Evolutionary conservation across 192 early-diverging fungal genomes (phyloP).

Genomic region (Rhizophagus clarus): DNA sequence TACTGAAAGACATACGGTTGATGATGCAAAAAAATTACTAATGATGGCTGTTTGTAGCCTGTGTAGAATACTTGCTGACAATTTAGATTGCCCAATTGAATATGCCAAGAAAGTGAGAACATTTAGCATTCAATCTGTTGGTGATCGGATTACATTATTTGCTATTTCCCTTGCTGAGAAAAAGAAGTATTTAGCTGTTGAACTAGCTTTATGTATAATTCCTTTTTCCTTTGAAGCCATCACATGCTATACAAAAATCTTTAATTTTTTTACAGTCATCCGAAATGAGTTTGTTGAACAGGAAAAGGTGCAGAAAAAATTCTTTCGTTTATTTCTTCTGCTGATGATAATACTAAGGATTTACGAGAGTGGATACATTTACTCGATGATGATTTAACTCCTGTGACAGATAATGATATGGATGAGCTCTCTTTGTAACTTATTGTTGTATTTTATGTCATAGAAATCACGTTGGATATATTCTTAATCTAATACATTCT

Average conservation of each 20-base stretch:
- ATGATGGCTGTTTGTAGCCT: slow-evolving; percentile 28
- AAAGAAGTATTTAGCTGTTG: slow-evolving; percentile 26
- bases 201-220: slow-evolving; percentile 32
- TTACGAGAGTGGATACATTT: slow-evolving; percentile 20
- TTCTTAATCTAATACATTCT: too few relatives aligned
- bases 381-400: slow-evolving; percentile 14
- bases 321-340: slow-evolving; percentile 12
- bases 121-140: slow-evolving; percentile 27
- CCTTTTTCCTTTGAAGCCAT: slow-evolving; percentile 28
- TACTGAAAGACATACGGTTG: slow-evolving; percentile 9
- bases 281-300: slow-evolving; percentile 24
- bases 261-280: slow-evolving; percentile 26
- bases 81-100: slow-evolving; percentile 5
- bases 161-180: slow-evolving; percentile 18
- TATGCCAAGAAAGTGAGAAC: too few relatives aligned
- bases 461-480: too few relatives aligned
- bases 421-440: slow-evolving; percentile 15
- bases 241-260: slow-evolving; percentile 20
- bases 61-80: slow-evolving; percentile 15
- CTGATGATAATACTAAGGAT: background rate
- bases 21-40: slow-evolving; percentile 28
- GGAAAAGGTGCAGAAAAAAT: slow-evolving; percentile 20
- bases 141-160: slow-evolving; percentile 26
- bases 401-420: background rate
- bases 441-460: background rate